Evolutionary conservation across 169 alveolate genomes (phyloP), one percentile per base, ranked within the genome.

Genomic region (Plasmodium ovale): DNA sequence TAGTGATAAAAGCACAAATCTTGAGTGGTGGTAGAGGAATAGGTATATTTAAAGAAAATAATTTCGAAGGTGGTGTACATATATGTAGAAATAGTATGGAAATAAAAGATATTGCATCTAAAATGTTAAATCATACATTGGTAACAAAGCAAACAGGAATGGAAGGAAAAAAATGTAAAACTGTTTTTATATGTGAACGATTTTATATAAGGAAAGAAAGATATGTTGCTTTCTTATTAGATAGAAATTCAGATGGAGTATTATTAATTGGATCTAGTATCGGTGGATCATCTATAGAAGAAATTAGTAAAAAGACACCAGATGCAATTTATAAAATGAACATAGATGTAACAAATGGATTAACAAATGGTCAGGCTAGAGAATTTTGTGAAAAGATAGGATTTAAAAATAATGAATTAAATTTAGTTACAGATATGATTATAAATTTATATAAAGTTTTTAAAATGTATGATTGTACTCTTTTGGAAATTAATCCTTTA

Each of bases 401-500:
- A 31, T 93, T 95, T 64, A 90, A 93, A 37, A 70, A 68, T 59
- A 84, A 90, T 1, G 71, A 89, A 49, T 29, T 39, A 23, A 92
- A 89, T 29, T 90, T 93, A 10, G 95, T 94, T 16, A 77, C 70
- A 53, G 77, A 59, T 59, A 19, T 88, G n/a, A 89, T 94, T 49
- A 23, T 67, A 27, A 71, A 65, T 64, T 67, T 97, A 39, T 97
- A 94, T 74, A 71, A 94, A 47, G 87, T 96, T 77, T 97, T 98
- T 92, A 87, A 92, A 29, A 93, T 94, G 82, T 93, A 92, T 53
- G 99, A 98, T 92, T 95, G 98, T 60, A 94, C 97, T 16, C 87
- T 97, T 91, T 71, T 98, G 29, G 99, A 98, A 93, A 96, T 98
- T 62, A 98, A 98, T 91, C 99, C 99, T 12, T 68, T 97, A 25